Evolutionary conservation across 192 early-diverging fungal species (phyloP), one percentile per base, ranked within the genome.

Genomic region (Coemansia sp.): DNA sequence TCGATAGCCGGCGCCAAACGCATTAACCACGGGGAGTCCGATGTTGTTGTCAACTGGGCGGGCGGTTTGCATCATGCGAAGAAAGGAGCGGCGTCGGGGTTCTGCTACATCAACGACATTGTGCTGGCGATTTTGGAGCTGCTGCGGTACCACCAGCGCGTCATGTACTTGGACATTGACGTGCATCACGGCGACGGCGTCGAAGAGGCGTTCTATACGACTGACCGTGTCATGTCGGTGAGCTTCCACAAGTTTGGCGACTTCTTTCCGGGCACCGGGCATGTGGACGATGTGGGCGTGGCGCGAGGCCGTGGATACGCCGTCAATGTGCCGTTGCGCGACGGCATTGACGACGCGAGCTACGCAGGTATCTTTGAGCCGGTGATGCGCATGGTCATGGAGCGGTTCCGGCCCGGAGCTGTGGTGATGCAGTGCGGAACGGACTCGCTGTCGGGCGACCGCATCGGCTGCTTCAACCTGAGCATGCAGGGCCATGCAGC

Each of bases 171-270:
- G 59, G 97, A 99, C 76, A 97, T 97, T 64, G 97, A 99, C 69
- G 94, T 97, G n/a, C 97, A 99, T 70, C 97, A 99, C 72, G 97
- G 97, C 25, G 97, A 99, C 69, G 97, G 97, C 37, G 97, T 99
- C 36, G 95, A 98, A 69, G 95, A 97, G 77, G 97, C 97, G 14
- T 99, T 99, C 68, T 99, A 97, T 65, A 89, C 91, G 19, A 97
- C 96, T 6, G 97, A 99, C 72, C 88, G 97, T 20, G 97, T 99
- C 21, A 99, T 99, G 97, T 96, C 97, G 7, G 91, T 94, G 20
- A 93, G 91, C 48, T 98, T 99, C 78, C 97, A 99, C 75, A 97
- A 97, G 84, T 96, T 93, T 74, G 97, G 97, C 38, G 93, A 99
- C 63, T 99, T 89, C 59, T 99, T 99, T 68, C 97, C 97, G 14